These are phyloP conservation scores for Atractiella rhizophila DNA, from an alignment of 768 basidiomycete genomes.

Conservation along the genomic window DNA sequence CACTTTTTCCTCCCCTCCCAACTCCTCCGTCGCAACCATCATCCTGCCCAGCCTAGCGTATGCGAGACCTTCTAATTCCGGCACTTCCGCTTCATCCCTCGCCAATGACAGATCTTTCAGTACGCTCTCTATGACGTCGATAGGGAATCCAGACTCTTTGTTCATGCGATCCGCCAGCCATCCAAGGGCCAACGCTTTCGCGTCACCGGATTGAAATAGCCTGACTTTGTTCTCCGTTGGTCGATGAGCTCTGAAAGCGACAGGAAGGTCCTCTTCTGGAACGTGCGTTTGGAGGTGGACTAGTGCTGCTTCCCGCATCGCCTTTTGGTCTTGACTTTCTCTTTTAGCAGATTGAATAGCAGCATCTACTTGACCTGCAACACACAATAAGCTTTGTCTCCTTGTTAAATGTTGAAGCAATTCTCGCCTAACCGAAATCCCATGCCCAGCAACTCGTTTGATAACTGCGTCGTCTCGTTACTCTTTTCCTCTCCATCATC, in stretches of 20 bases:
- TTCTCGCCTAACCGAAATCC: too few species aligned
- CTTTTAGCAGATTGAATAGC: too few species aligned
- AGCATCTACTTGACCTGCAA: too few species aligned
- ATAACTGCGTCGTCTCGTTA: slow-evolving; percentile 34
- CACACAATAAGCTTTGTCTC: too few species aligned
- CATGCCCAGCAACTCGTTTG: slow-evolving; percentile 26
- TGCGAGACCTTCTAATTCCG: too few species aligned
- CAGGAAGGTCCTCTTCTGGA: slow-evolving; percentile 67
- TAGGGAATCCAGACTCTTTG: slow-evolving; percentile 9
- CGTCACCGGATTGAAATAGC: neutral
- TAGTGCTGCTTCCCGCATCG: slow-evolving; percentile 50
- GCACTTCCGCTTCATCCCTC: slow-evolving; percentile 12
- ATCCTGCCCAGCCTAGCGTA: too few species aligned
- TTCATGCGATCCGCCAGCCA: slow-evolving; percentile 14
- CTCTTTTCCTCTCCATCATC: too few species aligned
- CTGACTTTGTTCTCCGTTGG: neutral
- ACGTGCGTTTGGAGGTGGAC: slow-evolving; percentile 60
- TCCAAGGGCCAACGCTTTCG: slow-evolving; percentile 12
- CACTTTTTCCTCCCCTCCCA: too few species aligned
- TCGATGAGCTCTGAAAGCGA: slow-evolving; percentile 16
- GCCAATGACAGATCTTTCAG: slow-evolving; percentile 15
- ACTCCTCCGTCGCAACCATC: too few species aligned
- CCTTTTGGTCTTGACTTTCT: too few species aligned
- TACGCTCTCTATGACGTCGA: slow-evolving; percentile 5
- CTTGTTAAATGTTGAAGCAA: too few species aligned